phyloP scores from a whole-genome alignment of 305 asterid species.

The Salvia sclarea region DNA sequence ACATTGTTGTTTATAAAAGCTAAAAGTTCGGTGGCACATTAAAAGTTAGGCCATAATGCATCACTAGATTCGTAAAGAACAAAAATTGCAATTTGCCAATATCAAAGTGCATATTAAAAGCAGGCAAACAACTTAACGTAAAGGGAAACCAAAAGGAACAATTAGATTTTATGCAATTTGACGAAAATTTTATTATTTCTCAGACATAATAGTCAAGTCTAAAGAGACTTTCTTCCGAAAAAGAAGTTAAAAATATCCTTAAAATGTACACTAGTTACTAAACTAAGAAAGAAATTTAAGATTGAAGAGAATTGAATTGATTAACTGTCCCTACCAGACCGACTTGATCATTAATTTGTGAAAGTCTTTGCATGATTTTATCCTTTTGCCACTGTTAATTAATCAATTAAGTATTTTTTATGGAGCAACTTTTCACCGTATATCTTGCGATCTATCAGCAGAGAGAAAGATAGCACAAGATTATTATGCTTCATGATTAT shows the following conservation, averaged over 20 bases:
- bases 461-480: neutral
- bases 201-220: neutral
- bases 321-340: neutral
- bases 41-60: slow-evolving; percentile 29
- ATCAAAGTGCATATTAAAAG: neutral
- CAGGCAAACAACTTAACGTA: slow-evolving; percentile 8
- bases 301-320: neutral
- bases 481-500: slow-evolving; percentile 5
- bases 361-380: neutral
- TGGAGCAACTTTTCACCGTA: slow-evolving; percentile 2
- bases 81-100: neutral
- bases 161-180: slow-evolving; percentile 4
- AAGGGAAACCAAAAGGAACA: slow-evolving; percentile 1
- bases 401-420: neutral
- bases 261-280: neutral
- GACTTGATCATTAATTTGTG: neutral
- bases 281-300: neutral
- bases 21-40: neutral
- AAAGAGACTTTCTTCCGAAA: neutral
- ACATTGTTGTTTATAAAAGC: neutral
- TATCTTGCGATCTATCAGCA: neutral
- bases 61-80: neutral
- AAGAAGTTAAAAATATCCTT: neutral
- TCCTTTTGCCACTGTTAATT: neutral
- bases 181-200: neutral